Conservation (phyloP, 805 yeast genomes). For the Ogataea pilisensis region DNA sequence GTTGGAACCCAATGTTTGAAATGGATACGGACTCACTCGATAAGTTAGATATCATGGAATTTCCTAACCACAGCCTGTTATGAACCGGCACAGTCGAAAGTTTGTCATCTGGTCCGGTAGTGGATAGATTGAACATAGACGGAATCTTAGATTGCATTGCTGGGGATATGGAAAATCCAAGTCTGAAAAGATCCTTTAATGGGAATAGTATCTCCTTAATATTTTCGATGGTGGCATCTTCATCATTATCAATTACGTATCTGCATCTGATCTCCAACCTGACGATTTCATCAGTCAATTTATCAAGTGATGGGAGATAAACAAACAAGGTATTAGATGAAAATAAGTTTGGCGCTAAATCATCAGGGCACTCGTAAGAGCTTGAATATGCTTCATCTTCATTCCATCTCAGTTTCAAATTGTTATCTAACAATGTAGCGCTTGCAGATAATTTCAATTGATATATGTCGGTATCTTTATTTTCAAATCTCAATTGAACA, state of each 20-base stretch:
- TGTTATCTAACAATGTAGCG: conserved; percentile 9
- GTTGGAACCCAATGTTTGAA: conserved; percentile 25
- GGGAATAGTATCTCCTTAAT: conserved; percentile 21
- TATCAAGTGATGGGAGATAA: conserved; percentile 19
- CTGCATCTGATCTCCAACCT: conserved; percentile 18
- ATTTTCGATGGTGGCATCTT: conserved; percentile 28
- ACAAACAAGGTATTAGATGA: conserved; percentile 7
- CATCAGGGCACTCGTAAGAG: conserved; percentile 7
- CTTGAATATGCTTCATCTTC: conserved; percentile 6
- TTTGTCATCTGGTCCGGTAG: conserved; percentile 10
- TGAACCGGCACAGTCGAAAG: conserved; percentile 26
- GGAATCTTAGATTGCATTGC: conserved; percentile 27
- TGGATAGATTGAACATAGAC: conserved; percentile 18
- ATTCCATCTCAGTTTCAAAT: conserved; percentile 18
- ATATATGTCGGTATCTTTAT: conserved; percentile 31
- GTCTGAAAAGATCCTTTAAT: conserved; percentile 29
- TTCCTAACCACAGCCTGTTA: conserved; percentile 34
- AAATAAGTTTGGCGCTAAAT: conserved; percentile 7
- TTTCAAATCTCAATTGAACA: conserved; percentile 22
- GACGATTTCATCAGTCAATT: conserved; percentile 9
- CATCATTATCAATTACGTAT: conserved; percentile 28
- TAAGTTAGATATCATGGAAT: conserved; percentile 29
- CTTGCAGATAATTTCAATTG: conserved; percentile 24
- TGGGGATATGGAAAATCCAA: conserved; percentile 31
- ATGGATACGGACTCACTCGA: conserved; percentile 29